These are phyloP conservation scores for Hydnomerulius pinastri DNA, from an alignment of 768 basidiomycete species.

Conservation along the genomic window DNA sequence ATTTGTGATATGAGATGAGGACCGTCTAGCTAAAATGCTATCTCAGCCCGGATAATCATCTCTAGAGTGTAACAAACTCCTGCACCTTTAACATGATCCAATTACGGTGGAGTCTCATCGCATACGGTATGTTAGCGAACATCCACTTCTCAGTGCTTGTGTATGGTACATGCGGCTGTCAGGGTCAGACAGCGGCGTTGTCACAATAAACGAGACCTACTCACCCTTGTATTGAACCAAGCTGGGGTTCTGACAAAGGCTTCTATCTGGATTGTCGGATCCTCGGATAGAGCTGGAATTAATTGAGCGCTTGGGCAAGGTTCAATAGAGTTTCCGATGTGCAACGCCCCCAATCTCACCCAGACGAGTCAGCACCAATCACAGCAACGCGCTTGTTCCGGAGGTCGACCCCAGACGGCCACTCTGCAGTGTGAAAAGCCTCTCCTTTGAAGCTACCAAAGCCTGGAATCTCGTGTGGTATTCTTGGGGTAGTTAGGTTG, in stretches of 20 bases:
- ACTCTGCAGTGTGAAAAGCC: constrained; percentile 52
- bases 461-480: constrained; percentile 33
- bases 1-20: constrained; percentile 1
- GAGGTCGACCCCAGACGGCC: constrained; percentile 42
- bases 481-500: constrained; percentile 44
- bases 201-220: constrained; percentile 4
- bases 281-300: constrained; percentile 50
- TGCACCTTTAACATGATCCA: constrained; percentile 48
- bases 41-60: neutral
- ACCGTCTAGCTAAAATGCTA: neutral
- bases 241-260: constrained; percentile 60
- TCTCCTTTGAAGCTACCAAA: constrained; percentile 43
- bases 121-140: constrained; percentile 50
- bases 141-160: constrained; percentile 44
- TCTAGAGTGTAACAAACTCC: neutral
- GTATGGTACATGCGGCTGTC: constrained; percentile 38
- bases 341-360: constrained; percentile 32
- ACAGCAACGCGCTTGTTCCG: constrained; percentile 38
- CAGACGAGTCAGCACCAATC: constrained; percentile 65
- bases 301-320: constrained; percentile 51
- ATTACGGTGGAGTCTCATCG: constrained; percentile 49
- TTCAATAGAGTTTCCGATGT: neutral
- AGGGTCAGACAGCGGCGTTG: constrained; percentile 30
- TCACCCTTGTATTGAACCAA: constrained; percentile 56
- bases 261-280: constrained; percentile 49